Conservation (phyloP, 148 eudicot species). For the Chenopodium quinoa region DNA sequence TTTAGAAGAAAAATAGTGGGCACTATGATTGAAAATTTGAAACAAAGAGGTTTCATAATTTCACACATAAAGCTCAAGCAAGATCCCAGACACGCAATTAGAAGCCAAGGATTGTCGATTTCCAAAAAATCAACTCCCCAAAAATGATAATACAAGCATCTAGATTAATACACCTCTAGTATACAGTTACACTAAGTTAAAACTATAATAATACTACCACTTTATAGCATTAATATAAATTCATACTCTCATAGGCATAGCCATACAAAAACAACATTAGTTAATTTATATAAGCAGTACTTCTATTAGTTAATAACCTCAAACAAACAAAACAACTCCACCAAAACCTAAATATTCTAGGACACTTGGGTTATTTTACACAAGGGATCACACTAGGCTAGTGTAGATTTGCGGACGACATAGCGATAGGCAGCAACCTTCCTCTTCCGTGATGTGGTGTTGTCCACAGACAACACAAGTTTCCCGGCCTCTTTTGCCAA, state of each 20-base stretch:
- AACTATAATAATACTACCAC: neutral
- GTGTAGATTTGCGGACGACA: constrained; percentile 55
- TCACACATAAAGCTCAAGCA: neutral
- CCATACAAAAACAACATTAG: constrained; percentile 10
- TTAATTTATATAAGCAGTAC: constrained; percentile 1
- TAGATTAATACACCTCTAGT: neutral
- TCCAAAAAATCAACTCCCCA: neutral
- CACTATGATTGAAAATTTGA: too few relatives aligned
- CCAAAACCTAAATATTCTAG: constrained; percentile 20
- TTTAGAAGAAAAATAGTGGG: too few relatives aligned
- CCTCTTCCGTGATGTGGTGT: constrained; percentile 62
- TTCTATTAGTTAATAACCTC: constrained; percentile 16
- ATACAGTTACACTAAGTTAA: neutral
- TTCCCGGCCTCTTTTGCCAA: constrained; percentile 68
- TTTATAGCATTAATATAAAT: neutral
- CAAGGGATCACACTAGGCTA: constrained; percentile 2
- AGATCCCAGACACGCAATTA: neutral
- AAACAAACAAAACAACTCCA: constrained; percentile 15
- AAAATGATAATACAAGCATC: neutral
- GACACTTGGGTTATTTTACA: neutral
- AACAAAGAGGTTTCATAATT: too few relatives aligned
- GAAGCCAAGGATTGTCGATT: neutral
- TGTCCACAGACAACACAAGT: constrained; percentile 77
- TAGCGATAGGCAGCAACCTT: constrained; percentile 92
- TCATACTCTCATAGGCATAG: neutral